Base-by-base conservation (phyloP, 2,329 filamentous ascomycete species). In the Ophiosphaerella herpotricha region DNA sequence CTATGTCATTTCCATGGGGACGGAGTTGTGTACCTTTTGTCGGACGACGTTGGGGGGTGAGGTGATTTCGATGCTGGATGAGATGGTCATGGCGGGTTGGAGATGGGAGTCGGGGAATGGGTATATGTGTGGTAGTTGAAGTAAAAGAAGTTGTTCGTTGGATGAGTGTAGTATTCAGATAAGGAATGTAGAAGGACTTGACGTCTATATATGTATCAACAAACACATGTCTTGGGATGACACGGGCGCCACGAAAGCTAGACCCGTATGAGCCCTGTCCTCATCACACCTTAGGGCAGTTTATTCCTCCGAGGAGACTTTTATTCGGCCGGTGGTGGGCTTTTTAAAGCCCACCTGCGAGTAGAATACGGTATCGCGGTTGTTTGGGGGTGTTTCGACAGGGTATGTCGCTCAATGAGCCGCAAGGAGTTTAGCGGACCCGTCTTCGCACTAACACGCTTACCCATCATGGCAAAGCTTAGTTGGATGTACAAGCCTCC, bases 381-480 rank as follows among this genome's bases (percentile, higher is more conserved):
- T 14, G 14, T 36, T n/a, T 36, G 8, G n/a, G n/a, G 34, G 7
- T 18, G n/a, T 18, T 14, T 36, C 1, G 14, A 14, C 34, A 36
- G n/a, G 12, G 34, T 14, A 36, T 16, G n/a, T 64, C 63, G 66
- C 55, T 47, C 50, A 64, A 55, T 57, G 52, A 66, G 53, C 63
- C 57, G 53, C 55, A 66, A 62, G 36, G 35, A 58, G 63, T 40
- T 50, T 63, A 64, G 64, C 47, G 32, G n/a, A 33, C 40, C 21
- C 16, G 4, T 23, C 8, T 13, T 3, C 9, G 5, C 9, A 21
- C 16, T 13, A 9, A 21, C 13, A 13, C 12, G 2, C 37, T 7
- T 13, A 7, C 6, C 14, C 16, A 11, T 12, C 21, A 11, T 21
- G 6, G 12, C 18, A 16, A 16, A 23, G 16, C 16, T 39, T 24